Base-by-base conservation (phyloP, 2,329 filamentous ascomycete species). In the Alternaria gaisen region DNA sequence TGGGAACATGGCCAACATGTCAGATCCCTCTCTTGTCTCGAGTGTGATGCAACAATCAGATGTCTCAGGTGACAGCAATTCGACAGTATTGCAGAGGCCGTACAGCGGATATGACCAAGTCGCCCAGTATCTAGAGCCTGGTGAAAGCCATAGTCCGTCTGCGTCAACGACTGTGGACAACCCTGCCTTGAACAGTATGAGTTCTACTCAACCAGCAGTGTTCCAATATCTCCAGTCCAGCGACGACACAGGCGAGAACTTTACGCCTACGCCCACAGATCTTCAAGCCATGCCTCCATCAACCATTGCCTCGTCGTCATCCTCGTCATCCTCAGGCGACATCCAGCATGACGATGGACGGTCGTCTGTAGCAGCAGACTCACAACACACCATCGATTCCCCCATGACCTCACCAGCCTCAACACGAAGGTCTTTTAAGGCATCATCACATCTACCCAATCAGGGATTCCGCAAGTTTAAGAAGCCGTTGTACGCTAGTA, bases 51-150 rank as follows among this genome's bases (percentile, higher is more conserved):
- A 78, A 52, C 71, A 72, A 10, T 82, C 81, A 14, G 76, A 72
- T 52, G 71, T 71, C 16, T 82, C 81, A 1, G 81, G 78, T 64
- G 80, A 76, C n/a, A 83, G 81, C 67, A 80, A 77, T 56, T 81
- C 80, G 1, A 83, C 82, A 4, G 75, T 83, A 12, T 83, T 80
- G 11, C 80, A 82, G 61, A 72, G 72, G 42, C 80, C 79, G 5
- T 81, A 81, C 62, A 72, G 81, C 56, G 72, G 81, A 34, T 71
- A 69, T 46, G 68, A 60, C 20, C 64, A 65, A 43, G 58, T 64
- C 24, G 59, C 60, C 16, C 73, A 73, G 36, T 68, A 66, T 56
- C 72, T 73, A 42, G 64, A 65, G 34, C 28, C 12, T 38, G 53
- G 43, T 55, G 68, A 71, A 56, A 63, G 18, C 34, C 36, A 50